These are phyloP conservation scores for Ceratocystis lukuohia DNA, from an alignment of 2,329 filamentous ascomycete species.

Conservation along the genomic window DNA sequence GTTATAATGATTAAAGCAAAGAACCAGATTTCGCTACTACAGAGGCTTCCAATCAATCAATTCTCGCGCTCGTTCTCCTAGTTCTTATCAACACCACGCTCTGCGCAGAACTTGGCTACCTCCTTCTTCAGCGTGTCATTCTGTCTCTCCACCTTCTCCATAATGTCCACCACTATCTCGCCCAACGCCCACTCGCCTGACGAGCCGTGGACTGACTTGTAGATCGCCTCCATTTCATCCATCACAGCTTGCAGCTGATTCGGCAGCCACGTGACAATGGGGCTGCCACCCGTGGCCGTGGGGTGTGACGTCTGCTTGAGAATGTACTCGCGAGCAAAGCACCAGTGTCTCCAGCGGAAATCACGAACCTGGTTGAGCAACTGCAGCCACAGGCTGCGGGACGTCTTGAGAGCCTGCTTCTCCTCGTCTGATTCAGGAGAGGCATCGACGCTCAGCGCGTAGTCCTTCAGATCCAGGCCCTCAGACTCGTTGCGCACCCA, in stretches of 20 bases:
- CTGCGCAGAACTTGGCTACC: conserved; percentile 59
- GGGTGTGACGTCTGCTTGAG: conserved; percentile 64
- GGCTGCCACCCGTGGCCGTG: conserved; percentile 66
- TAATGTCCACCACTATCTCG: conserved; percentile 42
- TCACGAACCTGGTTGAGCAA: conserved; percentile 63
- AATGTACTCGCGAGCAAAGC: conserved; percentile 74
- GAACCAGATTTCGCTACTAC: too few species aligned
- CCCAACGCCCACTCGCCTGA: conserved; percentile 33
- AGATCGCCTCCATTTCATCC: conserved; percentile 51
- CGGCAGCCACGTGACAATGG: conserved; percentile 73
- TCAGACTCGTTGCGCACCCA: conserved; percentile 45
- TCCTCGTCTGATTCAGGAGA: conserved; percentile 20
- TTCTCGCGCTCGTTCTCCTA: background rate
- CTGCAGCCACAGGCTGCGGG: conserved; percentile 47
- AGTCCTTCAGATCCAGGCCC: conserved; percentile 43
- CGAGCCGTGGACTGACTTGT: conserved; percentile 33
- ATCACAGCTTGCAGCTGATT: conserved; percentile 68
- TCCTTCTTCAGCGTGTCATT: conserved; percentile 55
- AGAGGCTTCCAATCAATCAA: too few species aligned
- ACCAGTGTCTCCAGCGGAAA: conserved; percentile 77
- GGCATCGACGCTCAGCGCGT: conserved; percentile 34
- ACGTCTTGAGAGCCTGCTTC: conserved; percentile 35
- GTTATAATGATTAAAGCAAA: background rate
- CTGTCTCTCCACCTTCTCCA: conserved; percentile 53
- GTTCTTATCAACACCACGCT: conserved; percentile 35